Percentiles rank a stretch among this genome's conserved stretches.
phyloP scores from a whole-genome alignment of 805 yeast species.

The Hyphopichia homilentoma region DNA sequence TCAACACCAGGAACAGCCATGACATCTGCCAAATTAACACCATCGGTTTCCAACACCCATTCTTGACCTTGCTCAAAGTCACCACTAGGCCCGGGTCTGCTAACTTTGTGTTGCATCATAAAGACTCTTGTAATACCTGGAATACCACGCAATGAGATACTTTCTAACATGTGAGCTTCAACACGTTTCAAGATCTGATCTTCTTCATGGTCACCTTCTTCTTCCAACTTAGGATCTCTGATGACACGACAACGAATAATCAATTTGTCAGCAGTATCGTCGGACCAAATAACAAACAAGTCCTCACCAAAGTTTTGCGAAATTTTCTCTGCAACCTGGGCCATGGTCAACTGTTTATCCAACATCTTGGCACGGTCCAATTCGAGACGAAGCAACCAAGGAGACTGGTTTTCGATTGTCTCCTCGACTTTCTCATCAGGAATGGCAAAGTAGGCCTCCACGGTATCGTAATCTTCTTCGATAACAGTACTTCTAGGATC shows the following conservation, averaged over 20 bases:
- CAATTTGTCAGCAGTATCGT: slow-evolving; percentile 96
- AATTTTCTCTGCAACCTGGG: slow-evolving; percentile 95
- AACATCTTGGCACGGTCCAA: slow-evolving; percentile 98
- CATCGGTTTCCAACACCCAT: slow-evolving; percentile 99
- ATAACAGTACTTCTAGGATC: slow-evolving; percentile 97
- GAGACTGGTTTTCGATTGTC: slow-evolving; percentile 90
- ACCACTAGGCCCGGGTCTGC: slow-evolving; percentile 73
- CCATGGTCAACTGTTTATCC: slow-evolving; percentile 96
- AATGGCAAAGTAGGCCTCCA: slow-evolving; percentile 93
- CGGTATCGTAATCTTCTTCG: slow-evolving; percentile 95
- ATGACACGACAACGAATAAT: slow-evolving; percentile 97
- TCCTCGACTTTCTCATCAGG: slow-evolving; percentile 98
- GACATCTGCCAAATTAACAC: slow-evolving; percentile 92
- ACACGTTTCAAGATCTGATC: slow-evolving; percentile 93
- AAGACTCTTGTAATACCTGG: slow-evolving; percentile 87
- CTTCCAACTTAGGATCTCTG: slow-evolving; percentile 93
- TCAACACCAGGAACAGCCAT: slow-evolving; percentile 96
- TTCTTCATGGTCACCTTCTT: slow-evolving; percentile 93
- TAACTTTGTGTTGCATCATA: slow-evolving; percentile 81
- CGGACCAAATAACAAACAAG: slow-evolving; percentile 97
- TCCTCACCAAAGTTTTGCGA: slow-evolving; percentile 92
- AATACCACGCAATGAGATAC: slow-evolving; percentile 93
- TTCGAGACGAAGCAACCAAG: slow-evolving; percentile 96
- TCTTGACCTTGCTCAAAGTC: slow-evolving; percentile 87
- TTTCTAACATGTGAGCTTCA: slow-evolving; percentile 94